These are phyloP conservation scores for Pholiota adiposa DNA, from an alignment of 1,284 basidiomycete species.

Conservation along the genomic window DNA sequence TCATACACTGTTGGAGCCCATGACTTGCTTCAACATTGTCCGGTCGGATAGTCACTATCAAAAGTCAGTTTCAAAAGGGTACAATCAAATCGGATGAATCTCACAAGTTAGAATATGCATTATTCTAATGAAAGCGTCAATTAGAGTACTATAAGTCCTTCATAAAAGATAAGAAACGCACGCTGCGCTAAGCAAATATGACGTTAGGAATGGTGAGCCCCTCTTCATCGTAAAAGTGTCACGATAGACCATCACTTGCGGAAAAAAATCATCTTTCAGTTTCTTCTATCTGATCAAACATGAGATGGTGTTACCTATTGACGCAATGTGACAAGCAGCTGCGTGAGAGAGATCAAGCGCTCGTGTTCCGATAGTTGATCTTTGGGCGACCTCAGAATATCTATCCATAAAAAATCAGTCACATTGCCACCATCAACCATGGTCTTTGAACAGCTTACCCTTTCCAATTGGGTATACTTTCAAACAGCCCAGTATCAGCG, in stretches of 20 bases:
- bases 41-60: slow-evolving; percentile 67
- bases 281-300: not conserved
- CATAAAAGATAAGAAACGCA: slow-evolving; percentile 40
- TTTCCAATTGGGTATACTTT: slow-evolving; percentile 72
- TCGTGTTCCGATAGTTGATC: slow-evolving; percentile 52
- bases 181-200: slow-evolving; percentile 79
- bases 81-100: slow-evolving; percentile 26
- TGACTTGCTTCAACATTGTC: slow-evolving; percentile 69
- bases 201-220: slow-evolving; percentile 72
- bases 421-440: not conserved
- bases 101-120: slow-evolving; percentile 82
- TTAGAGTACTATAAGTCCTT: slow-evolving; percentile 11
- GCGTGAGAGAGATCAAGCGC: slow-evolving; percentile 79
- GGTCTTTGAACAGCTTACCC: slow-evolving; percentile 41
- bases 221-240: slow-evolving; percentile 67
- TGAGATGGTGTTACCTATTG: slow-evolving; percentile 53
- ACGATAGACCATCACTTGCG: slow-evolving; percentile 58
- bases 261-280: not conserved
- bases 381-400: slow-evolving; percentile 41
- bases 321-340: slow-evolving; percentile 76
- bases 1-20: slow-evolving; percentile 69
- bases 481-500: slow-evolving; percentile 2
- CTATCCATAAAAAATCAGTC: slow-evolving; percentile 31
- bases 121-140: slow-evolving; percentile 52
- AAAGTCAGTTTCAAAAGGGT: slow-evolving; percentile 4